These are phyloP conservation scores for Pythium guiyangense DNA, from an alignment of 352 stramenopile species.

Conservation along the genomic window DNA sequence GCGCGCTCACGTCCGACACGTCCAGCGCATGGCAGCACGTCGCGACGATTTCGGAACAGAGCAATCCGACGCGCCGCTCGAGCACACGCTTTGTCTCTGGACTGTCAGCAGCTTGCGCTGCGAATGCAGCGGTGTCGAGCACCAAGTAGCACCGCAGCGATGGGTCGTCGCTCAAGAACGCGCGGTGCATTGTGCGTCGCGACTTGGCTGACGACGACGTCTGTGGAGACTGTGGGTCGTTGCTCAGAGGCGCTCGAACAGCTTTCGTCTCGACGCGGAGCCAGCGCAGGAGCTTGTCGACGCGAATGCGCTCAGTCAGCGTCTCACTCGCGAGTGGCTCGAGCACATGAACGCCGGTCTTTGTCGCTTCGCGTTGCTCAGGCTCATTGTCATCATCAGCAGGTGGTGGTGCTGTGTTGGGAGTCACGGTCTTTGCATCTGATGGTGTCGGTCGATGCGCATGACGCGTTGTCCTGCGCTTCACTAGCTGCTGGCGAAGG, in stretches of 20 bases:
- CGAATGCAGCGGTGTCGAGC: constrained; percentile 12
- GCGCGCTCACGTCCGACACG: constrained; percentile 12
- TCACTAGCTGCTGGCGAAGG: neutral
- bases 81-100: constrained; percentile 13
- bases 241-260: too few species aligned
- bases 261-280: constrained; percentile 23
- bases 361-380: neutral
- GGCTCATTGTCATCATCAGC: neutral
- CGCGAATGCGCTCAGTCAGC: constrained; percentile 20
- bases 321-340: constrained; percentile 9
- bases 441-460: neutral
- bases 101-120: neutral
- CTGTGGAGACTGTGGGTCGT: neutral
- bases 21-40: constrained; percentile 22
- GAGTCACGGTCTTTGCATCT: neutral
- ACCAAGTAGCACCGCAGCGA: constrained; percentile 22
- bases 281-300: constrained; percentile 26
- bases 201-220: too few species aligned
- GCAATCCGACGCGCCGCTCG: constrained; percentile 16
- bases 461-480: neutral
- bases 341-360: neutral
- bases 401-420: neutral
- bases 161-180: constrained; percentile 16
- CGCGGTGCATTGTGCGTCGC: constrained; percentile 1
- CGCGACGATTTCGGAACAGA: constrained; percentile 31